Conservation (phyloP, 441 rosid species). For the Populus hybrid region DNA sequence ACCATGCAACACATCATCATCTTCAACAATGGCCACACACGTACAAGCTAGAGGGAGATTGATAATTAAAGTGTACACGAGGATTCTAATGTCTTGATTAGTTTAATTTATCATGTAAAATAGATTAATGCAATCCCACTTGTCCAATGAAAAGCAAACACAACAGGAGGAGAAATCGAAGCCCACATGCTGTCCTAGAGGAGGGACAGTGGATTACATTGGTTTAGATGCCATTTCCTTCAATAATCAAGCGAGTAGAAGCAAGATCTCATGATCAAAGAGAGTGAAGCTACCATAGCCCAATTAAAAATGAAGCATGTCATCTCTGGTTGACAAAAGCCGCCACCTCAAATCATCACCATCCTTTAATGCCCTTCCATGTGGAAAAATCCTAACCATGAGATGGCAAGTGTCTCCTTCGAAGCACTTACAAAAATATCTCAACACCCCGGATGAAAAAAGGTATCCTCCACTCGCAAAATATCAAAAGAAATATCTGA, state of each 20-base stretch:
- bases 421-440: not conserved
- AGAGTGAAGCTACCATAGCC: not conserved
- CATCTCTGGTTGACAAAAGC: too few relatives aligned
- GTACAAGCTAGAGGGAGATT: not conserved
- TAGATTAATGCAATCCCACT: not conserved
- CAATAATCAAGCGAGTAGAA: not conserved
- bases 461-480: too few relatives aligned
- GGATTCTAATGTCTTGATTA: not conserved
- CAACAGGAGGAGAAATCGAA: not conserved
- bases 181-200: not conserved
- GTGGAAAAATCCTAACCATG: too few relatives aligned
- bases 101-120: not conserved
- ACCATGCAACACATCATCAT: too few relatives aligned
- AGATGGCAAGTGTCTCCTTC: too few relatives aligned
- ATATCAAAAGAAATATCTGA: not conserved
- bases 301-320: not conserved
- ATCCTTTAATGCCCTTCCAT: too few relatives aligned
- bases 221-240: not conserved
- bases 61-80: not conserved
- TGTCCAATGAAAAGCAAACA: too few relatives aligned
- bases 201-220: not conserved
- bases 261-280: not conserved
- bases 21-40: not conserved
- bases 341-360: too few relatives aligned
- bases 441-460: not conserved